Conservation (phyloP, 1,139 yeast genomes). For the Diutina scorzettiae region DNA sequence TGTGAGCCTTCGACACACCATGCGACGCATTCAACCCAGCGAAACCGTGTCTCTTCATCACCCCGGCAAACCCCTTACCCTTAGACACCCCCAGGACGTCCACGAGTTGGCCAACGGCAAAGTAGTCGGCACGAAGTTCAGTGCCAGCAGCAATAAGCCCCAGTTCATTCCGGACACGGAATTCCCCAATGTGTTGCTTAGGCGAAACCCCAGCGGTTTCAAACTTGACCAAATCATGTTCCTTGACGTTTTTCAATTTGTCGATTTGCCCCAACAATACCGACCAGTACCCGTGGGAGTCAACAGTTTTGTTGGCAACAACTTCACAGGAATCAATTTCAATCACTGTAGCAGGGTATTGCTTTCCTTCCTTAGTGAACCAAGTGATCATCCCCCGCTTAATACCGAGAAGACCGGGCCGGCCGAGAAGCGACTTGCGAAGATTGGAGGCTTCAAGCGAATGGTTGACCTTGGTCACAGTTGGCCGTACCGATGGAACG, state of each 20-base stretch:
- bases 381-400: slow-evolving; percentile 89
- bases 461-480: slow-evolving; percentile 36
- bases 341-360: slow-evolving; percentile 70
- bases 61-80: slow-evolving; percentile 98
- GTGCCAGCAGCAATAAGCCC: slow-evolving; percentile 74
- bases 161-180: slow-evolving; percentile 53
- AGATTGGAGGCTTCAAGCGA: slow-evolving; percentile 44
- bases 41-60: slow-evolving; percentile 94
- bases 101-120: slow-evolving; percentile 70
- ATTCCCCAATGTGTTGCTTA: slow-evolving; percentile 62
- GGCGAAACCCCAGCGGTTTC: slow-evolving; percentile 78
- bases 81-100: slow-evolving; percentile 71
- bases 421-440: slow-evolving; percentile 54
- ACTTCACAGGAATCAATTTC: slow-evolving; percentile 89
- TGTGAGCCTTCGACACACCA: slow-evolving; percentile 89
- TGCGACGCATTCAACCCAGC: slow-evolving; percentile 86
- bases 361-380: slow-evolving; percentile 58
- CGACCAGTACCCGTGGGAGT: slow-evolving; percentile 68
- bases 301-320: slow-evolving; percentile 52
- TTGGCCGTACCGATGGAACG: slow-evolving; percentile 33
- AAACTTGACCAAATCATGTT: slow-evolving; percentile 55
- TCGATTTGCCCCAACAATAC: slow-evolving; percentile 84
- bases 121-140: slow-evolving; percentile 71
- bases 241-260: slow-evolving; percentile 50
- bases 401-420: slow-evolving; percentile 77